Percentiles rank a stretch among this genome's conserved stretches.
Conservation (phyloP, 306 rosid genomes). For the Corylus heterophylla region DNA sequence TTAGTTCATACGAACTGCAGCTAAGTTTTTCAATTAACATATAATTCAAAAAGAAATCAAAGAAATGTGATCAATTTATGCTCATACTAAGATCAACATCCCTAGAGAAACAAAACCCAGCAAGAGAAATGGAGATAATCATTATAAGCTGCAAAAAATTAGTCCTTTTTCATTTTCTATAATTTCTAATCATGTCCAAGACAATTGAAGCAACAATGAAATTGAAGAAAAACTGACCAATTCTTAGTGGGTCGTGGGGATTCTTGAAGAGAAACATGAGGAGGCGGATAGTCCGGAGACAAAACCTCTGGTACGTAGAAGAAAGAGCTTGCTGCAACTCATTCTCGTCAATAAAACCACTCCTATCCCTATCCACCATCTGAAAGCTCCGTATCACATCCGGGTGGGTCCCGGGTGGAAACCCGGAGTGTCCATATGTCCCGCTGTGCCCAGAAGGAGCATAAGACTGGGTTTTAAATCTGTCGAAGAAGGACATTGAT, state of each 20-base stretch:
- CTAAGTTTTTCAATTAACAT: neutral
- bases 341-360: slow-evolving; percentile 75
- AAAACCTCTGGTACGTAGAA: slow-evolving; percentile 64
- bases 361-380: slow-evolving; percentile 76
- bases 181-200: neutral
- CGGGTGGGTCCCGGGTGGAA: slow-evolving; percentile 72
- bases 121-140: neutral
- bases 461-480: neutral
- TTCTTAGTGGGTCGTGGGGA: slow-evolving; percentile 43
- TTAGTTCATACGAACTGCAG: neutral
- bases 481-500: neutral
- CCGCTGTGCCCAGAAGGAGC: neutral
- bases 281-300: slow-evolving; percentile 73
- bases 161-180: neutral
- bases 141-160: neutral
- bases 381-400: slow-evolving; percentile 73
- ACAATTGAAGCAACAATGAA: neutral
- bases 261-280: slow-evolving; percentile 76
- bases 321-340: slow-evolving; percentile 88
- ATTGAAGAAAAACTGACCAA: slow-evolving; percentile 43
- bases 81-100: neutral
- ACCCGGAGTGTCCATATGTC: slow-evolving; percentile 38
- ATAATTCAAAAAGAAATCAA: neutral
- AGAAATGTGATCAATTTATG: neutral
- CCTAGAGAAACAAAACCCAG: neutral